Conservation (phyloP, 176 grass and related monocot genomes). For the Carex parvula region DNA sequence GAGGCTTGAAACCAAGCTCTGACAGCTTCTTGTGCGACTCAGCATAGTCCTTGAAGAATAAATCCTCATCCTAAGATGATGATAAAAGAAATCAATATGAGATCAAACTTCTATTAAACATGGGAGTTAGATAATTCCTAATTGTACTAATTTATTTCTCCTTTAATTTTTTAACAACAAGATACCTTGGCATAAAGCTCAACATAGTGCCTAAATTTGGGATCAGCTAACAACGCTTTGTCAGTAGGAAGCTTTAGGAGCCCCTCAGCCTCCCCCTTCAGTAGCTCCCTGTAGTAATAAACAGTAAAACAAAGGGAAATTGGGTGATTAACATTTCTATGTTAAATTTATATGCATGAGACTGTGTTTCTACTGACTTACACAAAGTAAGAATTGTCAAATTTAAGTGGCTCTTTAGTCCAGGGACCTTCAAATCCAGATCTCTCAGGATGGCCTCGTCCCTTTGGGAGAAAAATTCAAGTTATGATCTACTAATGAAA, state of each 20-base stretch:
- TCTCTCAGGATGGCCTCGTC: conserved; percentile 80
- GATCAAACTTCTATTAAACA: background rate
- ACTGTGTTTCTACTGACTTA: conserved; percentile 35
- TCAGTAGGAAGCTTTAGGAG: conserved; percentile 90
- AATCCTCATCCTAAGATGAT: conserved; percentile 69
- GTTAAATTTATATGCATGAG: conserved; percentile 16
- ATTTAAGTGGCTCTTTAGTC: conserved; percentile 88
- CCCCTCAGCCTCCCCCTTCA: conserved; percentile 62
- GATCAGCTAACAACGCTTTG: conserved; percentile 63
- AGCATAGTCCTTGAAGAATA: conserved; percentile 83
- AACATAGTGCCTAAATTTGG: conserved; percentile 77
- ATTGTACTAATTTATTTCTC: background rate
- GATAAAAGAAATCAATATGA: conserved; percentile 7
- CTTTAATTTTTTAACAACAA: background rate
- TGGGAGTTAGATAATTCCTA: background rate
- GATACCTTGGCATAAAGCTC: conserved; percentile 86
- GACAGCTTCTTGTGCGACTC: conserved; percentile 95
- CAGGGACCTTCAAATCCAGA: conserved; percentile 84
- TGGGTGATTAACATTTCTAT: background rate
- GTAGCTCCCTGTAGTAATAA: conserved; percentile 52
- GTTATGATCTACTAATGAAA: conserved; percentile 7
- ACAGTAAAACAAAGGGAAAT: background rate
- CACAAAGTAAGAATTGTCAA: conserved; percentile 91
- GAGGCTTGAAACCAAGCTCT: conserved; percentile 65
- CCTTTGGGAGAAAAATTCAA: conserved; percentile 38